Evolutionary conservation across 257 asterid species (phyloP), one percentile per base, ranked within the genome.

Genomic region (Sherardia arvensis): DNA sequence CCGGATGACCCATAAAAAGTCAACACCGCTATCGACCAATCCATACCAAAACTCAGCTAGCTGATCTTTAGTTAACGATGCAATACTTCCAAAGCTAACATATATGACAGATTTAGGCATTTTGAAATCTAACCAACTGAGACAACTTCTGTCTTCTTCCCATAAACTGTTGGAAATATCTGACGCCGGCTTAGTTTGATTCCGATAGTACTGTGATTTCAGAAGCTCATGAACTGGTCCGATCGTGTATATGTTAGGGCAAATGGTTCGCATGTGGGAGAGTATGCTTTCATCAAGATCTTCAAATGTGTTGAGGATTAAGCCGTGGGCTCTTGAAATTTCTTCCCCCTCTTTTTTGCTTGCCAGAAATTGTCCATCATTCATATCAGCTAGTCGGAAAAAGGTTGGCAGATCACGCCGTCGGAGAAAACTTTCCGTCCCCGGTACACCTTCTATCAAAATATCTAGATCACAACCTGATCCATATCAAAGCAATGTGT

Each of bases 191-290:
- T n/a, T n/a, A n/a, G n/a, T n/a, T n/a, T n/a, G n/a, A n/a, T n/a
- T n/a, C n/a, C n/a, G n/a, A n/a, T n/a, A n/a, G n/a, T n/a, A n/a
- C n/a, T n/a, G n/a, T n/a, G n/a, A n/a, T n/a, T 80, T 76, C 4
- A 84, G 58, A 65, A 77, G 86, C 2, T 83, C 75, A 23, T 85
- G 95, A 40, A 84, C 79, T 1, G 93, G 93, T 14, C 93, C 93
- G 1, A 87, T 76, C 1, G 90, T 61, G 33, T 76, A 87, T 10
- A 82, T 7, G 34, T 79, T 85, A 1, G 88, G 87, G 38, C 84
- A 77, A 7, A 58, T 43, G 0, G 71, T 74, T 4, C 85, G 75
- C 8, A 85, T 78, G 67, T 85, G 78, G 59, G 73, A 72, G 18
- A 87, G 72, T 0, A 81, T 71, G 1, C 74, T 61, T 3, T 77